phyloP scores from a whole-genome alignment of 371 early-diverging fungal genomes.

The Gilbertella persicaria region DNA sequence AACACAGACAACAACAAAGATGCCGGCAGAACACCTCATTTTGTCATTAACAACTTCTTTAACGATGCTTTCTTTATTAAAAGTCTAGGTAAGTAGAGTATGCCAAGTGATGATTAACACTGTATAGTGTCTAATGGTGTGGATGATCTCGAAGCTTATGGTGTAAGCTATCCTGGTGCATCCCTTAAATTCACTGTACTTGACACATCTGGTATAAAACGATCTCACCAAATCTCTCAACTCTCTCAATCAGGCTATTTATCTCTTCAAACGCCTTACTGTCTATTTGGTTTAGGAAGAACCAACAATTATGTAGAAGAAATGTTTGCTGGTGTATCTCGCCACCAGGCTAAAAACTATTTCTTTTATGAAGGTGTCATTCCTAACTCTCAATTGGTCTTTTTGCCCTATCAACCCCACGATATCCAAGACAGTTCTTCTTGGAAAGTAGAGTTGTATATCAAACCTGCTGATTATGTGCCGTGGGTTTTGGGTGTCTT shows the following conservation, averaged over 20 bases:
- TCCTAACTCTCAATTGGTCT: conserved; percentile 90
- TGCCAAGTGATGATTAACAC: too few relatives aligned
- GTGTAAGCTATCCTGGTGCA: conserved; percentile 82
- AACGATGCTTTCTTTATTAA: conserved; percentile 95
- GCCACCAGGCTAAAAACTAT: conserved; percentile 61
- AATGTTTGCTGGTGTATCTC: conserved; percentile 82
- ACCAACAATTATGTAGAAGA: conserved; percentile 95
- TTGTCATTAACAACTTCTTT: conserved; percentile 82
- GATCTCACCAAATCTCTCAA: conserved; percentile 82
- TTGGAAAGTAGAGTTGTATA: conserved; percentile 87
- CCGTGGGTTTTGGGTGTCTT: conserved; percentile 76
- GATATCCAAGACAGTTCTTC: conserved; percentile 51
- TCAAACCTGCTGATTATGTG: conserved; percentile 82
- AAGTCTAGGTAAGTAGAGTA: conserved; percentile 70
- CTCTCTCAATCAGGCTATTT: conserved; percentile 78
- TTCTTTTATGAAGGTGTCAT: conserved; percentile 81
- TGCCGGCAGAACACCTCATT: conserved; percentile 38
- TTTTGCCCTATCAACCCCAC: conserved; percentile 79
- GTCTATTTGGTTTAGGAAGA: conserved; percentile 85
- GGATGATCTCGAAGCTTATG: conserved; percentile 66
- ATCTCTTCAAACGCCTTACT: conserved; percentile 80
- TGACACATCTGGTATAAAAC: conserved; percentile 75
- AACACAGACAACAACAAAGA: conserved; percentile 15
- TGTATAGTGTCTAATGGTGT: conserved; percentile 72
- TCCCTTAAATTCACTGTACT: conserved; percentile 84